Conservation (phyloP, 495 filamentous ascomycete genomes). For the Podospora anserina region DNA sequence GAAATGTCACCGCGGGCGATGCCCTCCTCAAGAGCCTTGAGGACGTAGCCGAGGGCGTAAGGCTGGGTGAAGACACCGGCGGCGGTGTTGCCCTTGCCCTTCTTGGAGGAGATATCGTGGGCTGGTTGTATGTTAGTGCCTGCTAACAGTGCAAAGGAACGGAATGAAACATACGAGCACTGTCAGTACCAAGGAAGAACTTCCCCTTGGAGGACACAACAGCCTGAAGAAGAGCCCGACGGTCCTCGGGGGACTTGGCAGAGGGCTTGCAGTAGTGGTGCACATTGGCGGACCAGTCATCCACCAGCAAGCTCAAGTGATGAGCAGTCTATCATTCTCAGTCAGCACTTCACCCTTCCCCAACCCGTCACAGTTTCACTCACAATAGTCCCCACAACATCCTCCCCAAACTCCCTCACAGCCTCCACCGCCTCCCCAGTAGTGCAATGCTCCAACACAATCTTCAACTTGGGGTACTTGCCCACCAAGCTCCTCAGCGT, state of each 20-base stretch:
- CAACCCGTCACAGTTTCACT: conserved; percentile 29
- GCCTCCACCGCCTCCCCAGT: conserved; percentile 77
- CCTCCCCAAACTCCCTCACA: conserved; percentile 70
- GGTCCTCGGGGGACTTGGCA: conserved; percentile 69
- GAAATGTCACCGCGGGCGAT: conserved; percentile 61
- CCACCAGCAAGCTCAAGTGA: conserved; percentile 73
- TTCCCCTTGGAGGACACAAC: conserved; percentile 64
- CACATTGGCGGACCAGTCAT: conserved; percentile 67
- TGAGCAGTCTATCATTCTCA: conserved; percentile 53
- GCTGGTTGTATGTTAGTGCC: conserved; percentile 43
- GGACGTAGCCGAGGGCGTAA: conserved; percentile 70
- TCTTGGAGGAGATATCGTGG: conserved; percentile 72
- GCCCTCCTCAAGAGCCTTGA: conserved; percentile 70
- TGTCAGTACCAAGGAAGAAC: conserved; percentile 65
- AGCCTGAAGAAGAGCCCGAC: conserved; percentile 69
- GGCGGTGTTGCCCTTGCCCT: conserved; percentile 61
- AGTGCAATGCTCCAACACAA: conserved; percentile 80
- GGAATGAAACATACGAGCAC: conserved; percentile 21
- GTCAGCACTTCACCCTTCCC: background rate
- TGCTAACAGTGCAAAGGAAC: conserved; percentile 49
- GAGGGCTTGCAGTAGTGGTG: conserved; percentile 88
- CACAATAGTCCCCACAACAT: conserved; percentile 65
- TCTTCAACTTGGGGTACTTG: conserved; percentile 74
- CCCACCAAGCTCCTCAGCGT: conserved; percentile 66
- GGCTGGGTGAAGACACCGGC: conserved; percentile 91